Conservation (phyloP, 192 early-diverging fungal species). For the Geranomyces variabilis region DNA sequence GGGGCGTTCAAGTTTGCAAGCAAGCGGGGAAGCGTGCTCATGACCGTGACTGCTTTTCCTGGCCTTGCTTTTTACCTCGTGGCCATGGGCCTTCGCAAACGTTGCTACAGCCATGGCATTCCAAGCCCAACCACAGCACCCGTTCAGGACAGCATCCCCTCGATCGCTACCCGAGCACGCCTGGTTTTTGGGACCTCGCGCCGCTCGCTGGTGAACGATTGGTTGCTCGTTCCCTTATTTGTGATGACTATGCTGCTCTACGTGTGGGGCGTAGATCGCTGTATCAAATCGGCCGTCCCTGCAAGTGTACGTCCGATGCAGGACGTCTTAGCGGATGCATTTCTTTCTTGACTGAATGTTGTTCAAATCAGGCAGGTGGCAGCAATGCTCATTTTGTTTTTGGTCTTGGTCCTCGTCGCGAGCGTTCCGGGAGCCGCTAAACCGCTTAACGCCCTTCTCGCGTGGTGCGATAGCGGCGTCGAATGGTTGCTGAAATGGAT, state of each 20-base stretch:
- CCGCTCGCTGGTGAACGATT: background rate
- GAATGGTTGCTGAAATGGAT: constrained; percentile 32
- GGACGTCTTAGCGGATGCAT: too few species aligned
- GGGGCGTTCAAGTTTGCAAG: too few species aligned
- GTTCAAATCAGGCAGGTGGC: background rate
- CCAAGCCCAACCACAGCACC: background rate
- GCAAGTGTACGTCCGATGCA: constrained; percentile 17
- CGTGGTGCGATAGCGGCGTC: background rate
- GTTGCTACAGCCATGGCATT: too few species aligned
- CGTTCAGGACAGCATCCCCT: background rate
- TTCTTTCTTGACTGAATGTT: too few species aligned
- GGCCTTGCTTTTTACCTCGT: too few species aligned
- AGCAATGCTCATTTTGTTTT: constrained; percentile 10
- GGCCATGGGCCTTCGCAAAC: too few species aligned
- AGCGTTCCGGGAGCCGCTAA: background rate
- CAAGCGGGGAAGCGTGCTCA: too few species aligned
- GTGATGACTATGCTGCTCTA: constrained; percentile 1
- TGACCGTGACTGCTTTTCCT: too few species aligned
- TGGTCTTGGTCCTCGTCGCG: background rate
- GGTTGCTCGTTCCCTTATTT: background rate
- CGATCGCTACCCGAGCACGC: background rate
- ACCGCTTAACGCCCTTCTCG: background rate
- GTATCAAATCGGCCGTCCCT: background rate
- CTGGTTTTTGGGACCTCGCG: background rate
- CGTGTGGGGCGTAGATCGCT: constrained; percentile 16